Conservation (phyloP, 768 basidiomycete species). For the Lentinula guzmanii region DNA sequence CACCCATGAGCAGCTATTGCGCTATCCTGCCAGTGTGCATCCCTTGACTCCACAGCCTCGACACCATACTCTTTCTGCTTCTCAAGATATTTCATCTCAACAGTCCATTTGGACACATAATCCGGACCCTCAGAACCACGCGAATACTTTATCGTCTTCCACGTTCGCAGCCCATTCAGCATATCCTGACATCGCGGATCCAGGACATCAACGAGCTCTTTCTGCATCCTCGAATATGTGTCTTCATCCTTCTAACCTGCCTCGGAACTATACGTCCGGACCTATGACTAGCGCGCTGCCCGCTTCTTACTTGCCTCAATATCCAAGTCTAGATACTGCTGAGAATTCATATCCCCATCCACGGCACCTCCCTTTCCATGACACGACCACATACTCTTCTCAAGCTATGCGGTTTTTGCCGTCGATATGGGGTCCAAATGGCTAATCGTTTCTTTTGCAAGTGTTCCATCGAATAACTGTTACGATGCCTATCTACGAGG, state of each 20-base stretch:
- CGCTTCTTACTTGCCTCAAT: neutral
- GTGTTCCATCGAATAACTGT: neutral
- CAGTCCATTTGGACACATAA: neutral
- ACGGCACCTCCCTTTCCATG: slow-evolving; percentile 23
- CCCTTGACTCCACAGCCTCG: neutral
- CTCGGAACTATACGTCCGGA: neutral
- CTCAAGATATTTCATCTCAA: slow-evolving; percentile 1
- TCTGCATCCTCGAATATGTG: neutral
- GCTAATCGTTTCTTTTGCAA: slow-evolving; percentile 13
- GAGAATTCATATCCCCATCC: slow-evolving; percentile 15
- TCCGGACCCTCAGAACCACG: neutral
- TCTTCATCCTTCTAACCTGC: neutral
- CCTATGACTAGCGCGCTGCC: neutral
- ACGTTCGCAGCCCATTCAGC: neutral
- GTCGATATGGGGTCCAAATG: slow-evolving; percentile 28
- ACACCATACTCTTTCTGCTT: neutral
- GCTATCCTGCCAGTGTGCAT: neutral
- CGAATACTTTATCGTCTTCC: neutral
- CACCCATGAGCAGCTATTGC: slow-evolving; percentile 39
- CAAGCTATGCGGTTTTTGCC: slow-evolving; percentile 23
- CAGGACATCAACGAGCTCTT: neutral
- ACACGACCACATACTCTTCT: slow-evolving; percentile 20
- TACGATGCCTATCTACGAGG: neutral
- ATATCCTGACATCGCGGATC: neutral
- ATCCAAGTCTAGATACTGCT: neutral